Evolutionary conservation across 306 rosid genomes (phyloP), one percentile per base, ranked within the genome.

Genomic region (Quercus dentata): DNA sequence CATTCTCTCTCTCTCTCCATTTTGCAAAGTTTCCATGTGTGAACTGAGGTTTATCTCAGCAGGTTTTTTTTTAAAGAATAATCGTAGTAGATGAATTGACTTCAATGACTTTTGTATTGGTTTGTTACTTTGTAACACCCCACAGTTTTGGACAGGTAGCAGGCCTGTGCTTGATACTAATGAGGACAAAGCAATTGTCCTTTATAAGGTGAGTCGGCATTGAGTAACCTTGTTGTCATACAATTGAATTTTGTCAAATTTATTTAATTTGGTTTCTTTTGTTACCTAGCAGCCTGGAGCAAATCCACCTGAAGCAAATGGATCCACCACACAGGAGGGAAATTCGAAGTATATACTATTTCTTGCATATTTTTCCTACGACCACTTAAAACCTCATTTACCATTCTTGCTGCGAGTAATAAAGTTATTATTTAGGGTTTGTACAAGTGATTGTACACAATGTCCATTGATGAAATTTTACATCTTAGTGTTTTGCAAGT

Each of bases 171-270:
- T 74, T 62, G 98, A 93, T 81, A 65, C 78, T 49, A 86, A 91
- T 59, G 97, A 96, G 79, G 99, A 96, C 87, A 93, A 85, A 86
- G 97, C 98, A 58, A 93, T 96, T 81, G 94, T 96, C 69, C 91
- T 96, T 59, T 96, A 90, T 81, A 83, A 87, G 97, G 99, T 96
- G 80, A 70, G 87, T 73, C 3, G 52, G 65, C 81, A 33, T 76
- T 80, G 17, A 67, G 58, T 75, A 30, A 38, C 77, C 62, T 75
- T 68, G 27, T 75, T 63, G 27, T 75, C 75, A 25, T 72, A 55
- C 20, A 38, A 49, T 76, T 44, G 51, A 19, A 21, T 69, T 17
- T 38, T 51, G 46, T 31, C 44, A 21, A 52, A 54, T 73, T 74
- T 64, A 12, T 73, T 77, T 87, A 62, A 83, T 75, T 27, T 23